phyloP scores from a whole-genome alignment of 2,329 filamentous ascomycete species.

The Phialophora macrospora region DNA sequence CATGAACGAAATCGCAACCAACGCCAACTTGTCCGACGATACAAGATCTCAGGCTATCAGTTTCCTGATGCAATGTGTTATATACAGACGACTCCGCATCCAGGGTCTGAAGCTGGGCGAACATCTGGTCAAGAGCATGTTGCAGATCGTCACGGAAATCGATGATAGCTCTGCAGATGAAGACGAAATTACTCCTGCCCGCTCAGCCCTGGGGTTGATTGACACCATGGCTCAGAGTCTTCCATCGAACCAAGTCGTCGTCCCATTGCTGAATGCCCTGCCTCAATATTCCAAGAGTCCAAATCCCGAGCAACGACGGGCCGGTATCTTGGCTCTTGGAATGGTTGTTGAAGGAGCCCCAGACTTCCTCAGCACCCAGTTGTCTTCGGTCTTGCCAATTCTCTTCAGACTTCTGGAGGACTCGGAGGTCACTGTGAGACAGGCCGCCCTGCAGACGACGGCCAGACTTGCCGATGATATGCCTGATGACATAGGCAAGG shows the following conservation, averaged over 20 bases:
- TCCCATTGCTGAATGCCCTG: slow-evolving; percentile 86
- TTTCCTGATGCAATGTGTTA: slow-evolving; percentile 90
- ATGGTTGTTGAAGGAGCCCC: slow-evolving; percentile 96
- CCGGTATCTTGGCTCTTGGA: slow-evolving; percentile 87
- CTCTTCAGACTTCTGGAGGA: slow-evolving; percentile 84
- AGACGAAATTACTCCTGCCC: slow-evolving; percentile 82
- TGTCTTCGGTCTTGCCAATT: slow-evolving; percentile 81
- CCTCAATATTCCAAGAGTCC: slow-evolving; percentile 76
- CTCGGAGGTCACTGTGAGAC: slow-evolving; percentile 79
- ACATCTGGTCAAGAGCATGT: slow-evolving; percentile 81
- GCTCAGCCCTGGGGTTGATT: slow-evolving; percentile 82
- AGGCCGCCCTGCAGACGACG: slow-evolving; percentile 83
- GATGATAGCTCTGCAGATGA: slow-evolving; percentile 66
- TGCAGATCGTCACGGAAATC: slow-evolving; percentile 89
- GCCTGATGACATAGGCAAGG: slow-evolving; percentile 82
- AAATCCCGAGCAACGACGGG: slow-evolving; percentile 80
- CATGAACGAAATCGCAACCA: slow-evolving; percentile 85
- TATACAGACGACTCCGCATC: slow-evolving; percentile 93
- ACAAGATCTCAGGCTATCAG: slow-evolving; percentile 86
- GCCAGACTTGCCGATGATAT: slow-evolving; percentile 92
- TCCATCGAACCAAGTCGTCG: slow-evolving; percentile 90
- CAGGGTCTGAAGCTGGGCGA: slow-evolving; percentile 87
- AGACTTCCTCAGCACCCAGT: slow-evolving; percentile 94
- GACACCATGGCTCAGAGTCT: slow-evolving; percentile 87
- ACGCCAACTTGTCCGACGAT: slow-evolving; percentile 79